These are phyloP conservation scores for Theobroma grandiflorum DNA, from an alignment of 441 rosid genomes.

Conservation along the genomic window DNA sequence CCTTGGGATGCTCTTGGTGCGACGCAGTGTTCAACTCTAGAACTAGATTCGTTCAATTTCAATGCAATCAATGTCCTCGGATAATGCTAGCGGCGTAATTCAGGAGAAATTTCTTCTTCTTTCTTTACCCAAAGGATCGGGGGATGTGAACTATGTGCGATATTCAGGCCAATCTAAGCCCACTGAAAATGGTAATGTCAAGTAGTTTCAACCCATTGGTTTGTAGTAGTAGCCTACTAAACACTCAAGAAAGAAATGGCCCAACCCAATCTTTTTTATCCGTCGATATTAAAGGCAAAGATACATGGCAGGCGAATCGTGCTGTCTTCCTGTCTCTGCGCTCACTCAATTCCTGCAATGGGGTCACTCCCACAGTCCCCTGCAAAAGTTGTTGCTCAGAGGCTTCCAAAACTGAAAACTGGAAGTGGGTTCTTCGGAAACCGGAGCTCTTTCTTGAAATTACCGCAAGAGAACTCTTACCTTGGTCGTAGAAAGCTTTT, in stretches of 20 bases:
- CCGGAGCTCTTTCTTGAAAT: slow-evolving; percentile 30
- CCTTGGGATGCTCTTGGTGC: too few relatives aligned
- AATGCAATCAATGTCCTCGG: neutral
- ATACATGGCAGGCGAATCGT: too few relatives aligned
- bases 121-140: neutral
- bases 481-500: slow-evolving; percentile 48
- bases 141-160: neutral
- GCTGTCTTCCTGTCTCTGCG: neutral
- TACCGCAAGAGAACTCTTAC: slow-evolving; percentile 26
- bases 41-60: neutral
- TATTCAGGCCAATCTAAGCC: neutral
- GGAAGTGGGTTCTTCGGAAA: slow-evolving; percentile 15
- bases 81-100: neutral
- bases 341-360: slow-evolving; percentile 36
- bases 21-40: neutral
- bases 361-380: slow-evolving; percentile 53
- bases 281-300: neutral
- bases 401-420: slow-evolving; percentile 29
- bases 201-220: neutral
- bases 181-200: neutral
- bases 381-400: slow-evolving; percentile 35
- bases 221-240: neutral
- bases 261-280: neutral
- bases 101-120: neutral
- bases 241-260: neutral